A percentile compares a stretch with the other conserved stretches of the same genome.
Evolutionary conservation across 768 basidiomycete genomes (phyloP).

Genomic region (Phanerodontia chrysosporium): DNA sequence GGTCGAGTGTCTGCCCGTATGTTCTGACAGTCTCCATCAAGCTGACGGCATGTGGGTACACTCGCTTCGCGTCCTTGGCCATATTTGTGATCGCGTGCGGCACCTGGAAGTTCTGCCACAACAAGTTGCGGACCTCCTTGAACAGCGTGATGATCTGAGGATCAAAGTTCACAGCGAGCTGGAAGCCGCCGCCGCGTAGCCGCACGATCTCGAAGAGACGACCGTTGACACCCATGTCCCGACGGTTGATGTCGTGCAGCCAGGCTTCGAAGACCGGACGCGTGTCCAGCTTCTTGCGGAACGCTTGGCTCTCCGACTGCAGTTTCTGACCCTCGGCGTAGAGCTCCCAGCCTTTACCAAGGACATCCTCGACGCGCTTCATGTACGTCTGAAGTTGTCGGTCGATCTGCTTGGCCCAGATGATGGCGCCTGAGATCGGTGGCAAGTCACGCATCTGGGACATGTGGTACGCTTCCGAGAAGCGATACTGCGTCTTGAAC

Average conservation of each 20-base stretch:
- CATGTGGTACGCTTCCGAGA: conserved; percentile 96
- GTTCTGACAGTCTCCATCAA: conserved; percentile 99
- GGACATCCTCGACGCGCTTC: conserved; percentile 98
- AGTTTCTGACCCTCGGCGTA: conserved; percentile 99
- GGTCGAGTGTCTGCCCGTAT: conserved; percentile 90
- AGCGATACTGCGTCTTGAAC: conserved; percentile 96
- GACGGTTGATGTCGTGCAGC: conserved; percentile 90
- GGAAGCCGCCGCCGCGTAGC: conserved; percentile 68
- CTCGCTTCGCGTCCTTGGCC: conserved; percentile 97
- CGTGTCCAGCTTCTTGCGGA: conserved; percentile 95
- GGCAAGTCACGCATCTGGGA: conserved; percentile 97
- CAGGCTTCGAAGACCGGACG: conserved; percentile 93
- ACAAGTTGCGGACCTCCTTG: conserved; percentile 94
- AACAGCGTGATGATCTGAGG: conserved; percentile 97
- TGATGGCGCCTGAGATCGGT: conserved; percentile 96
- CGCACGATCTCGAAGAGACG: conserved; percentile 89
- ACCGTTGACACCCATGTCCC: conserved; percentile 89
- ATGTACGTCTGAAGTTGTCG: conserved; percentile 94
- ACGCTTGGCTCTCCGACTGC: conserved; percentile 84
- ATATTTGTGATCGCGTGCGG: conserved; percentile 93
- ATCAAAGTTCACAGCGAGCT: conserved; percentile 95
- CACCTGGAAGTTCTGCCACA: conserved; percentile 95
- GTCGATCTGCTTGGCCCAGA: conserved; percentile 99
- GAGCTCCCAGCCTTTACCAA: conserved; percentile 97
- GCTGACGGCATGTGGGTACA: conserved; percentile 97